Evolutionary conservation across 495 filamentous ascomycete species (phyloP), one percentile per base, ranked within the genome.

Genomic region (Penicillium tannophilum): DNA sequence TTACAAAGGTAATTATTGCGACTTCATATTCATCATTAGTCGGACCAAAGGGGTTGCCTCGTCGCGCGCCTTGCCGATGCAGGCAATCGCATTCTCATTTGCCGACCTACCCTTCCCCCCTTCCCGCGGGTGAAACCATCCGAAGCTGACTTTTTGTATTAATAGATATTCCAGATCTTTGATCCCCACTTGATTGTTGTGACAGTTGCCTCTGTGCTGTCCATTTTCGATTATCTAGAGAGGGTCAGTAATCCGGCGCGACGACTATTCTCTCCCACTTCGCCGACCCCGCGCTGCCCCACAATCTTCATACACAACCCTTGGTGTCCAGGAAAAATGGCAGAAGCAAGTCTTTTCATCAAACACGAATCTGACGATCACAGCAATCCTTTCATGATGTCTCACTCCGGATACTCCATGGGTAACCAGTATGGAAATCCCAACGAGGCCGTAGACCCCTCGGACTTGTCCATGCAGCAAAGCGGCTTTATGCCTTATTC

Each of bases 321-420:
- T 35, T 47, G 26, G 44, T 55, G 23, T 50, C 52, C 39, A 43
- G 54, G 60, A 56, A 61, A 60, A 43, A 75, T 79, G 75, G 67
- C 70, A 42, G 73, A 74, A 68, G 68, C 73, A 59, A 81, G 82
- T 68, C 84, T 88, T 53, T 91, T 83, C 72, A 91, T 92, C 73
- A 92, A 92, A 74, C 82, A 86, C 73, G 89, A 93, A 74, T 84
- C 87, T 54, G 82, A 90, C 74, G 87, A 91, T 61, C 80, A 82
- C 62, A 76, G 73, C 64, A 86, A 68, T 51, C 68, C 71, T 46
- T 80, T 80, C 66, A 80, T 78, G 68, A 82, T 84, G 69, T 77
- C 76, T 65, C 81, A 86, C 55, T 80, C 79, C 67, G 78, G 80
- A 59, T 90, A 84, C 71, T 78, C 79, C 51, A 84, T 89, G 80